Conservation (phyloP, 2,329 filamentous ascomycete genomes). For the Botryosphaeria dothidea region DNA sequence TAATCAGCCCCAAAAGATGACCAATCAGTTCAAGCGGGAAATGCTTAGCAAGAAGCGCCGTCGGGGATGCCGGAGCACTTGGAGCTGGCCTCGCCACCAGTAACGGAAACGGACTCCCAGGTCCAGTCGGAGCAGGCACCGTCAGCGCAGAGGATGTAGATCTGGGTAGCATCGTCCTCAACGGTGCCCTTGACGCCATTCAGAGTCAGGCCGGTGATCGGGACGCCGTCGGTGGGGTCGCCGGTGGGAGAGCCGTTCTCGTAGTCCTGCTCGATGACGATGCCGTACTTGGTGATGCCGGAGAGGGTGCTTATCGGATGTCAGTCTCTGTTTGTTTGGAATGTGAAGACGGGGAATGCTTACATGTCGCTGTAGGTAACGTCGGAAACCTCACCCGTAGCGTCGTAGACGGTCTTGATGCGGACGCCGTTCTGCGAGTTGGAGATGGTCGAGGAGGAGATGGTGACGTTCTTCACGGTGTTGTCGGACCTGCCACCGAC, state of each 20-base stretch:
- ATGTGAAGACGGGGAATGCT: too few relatives aligned
- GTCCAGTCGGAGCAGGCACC: slow-evolving; percentile 57
- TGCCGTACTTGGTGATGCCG: slow-evolving; percentile 51
- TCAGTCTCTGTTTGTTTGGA: too few relatives aligned
- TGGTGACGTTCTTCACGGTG: slow-evolving; percentile 50
- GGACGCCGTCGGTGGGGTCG: slow-evolving; percentile 49
- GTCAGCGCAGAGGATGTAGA: slow-evolving; percentile 59
- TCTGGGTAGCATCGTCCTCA: slow-evolving; percentile 34
- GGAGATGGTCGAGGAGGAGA: slow-evolving; percentile 47
- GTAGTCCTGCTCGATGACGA: slow-evolving; percentile 56
- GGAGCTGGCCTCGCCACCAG: slow-evolving; percentile 39
- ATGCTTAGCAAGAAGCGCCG: slow-evolving; percentile 37
- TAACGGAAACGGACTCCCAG: slow-evolving; percentile 48
- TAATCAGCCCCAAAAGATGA: too few relatives aligned
- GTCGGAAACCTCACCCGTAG: slow-evolving; percentile 53
- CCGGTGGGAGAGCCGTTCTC: slow-evolving; percentile 48
- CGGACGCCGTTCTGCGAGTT: slow-evolving; percentile 55
- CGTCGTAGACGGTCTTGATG: slow-evolving; percentile 55
- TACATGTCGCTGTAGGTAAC: slow-evolving; percentile 50
- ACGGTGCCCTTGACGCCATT: slow-evolving; percentile 44
- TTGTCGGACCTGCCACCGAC: slow-evolving; percentile 55
- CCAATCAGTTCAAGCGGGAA: too few relatives aligned
- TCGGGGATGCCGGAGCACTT: slow-evolving; percentile 37
- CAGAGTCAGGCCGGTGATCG: slow-evolving; percentile 47
- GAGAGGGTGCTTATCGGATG: slow-evolving; percentile 30